Evolutionary conservation across 164 flowering plant species (phyloP).

Genomic region (Nymphaea colorata): DNA sequence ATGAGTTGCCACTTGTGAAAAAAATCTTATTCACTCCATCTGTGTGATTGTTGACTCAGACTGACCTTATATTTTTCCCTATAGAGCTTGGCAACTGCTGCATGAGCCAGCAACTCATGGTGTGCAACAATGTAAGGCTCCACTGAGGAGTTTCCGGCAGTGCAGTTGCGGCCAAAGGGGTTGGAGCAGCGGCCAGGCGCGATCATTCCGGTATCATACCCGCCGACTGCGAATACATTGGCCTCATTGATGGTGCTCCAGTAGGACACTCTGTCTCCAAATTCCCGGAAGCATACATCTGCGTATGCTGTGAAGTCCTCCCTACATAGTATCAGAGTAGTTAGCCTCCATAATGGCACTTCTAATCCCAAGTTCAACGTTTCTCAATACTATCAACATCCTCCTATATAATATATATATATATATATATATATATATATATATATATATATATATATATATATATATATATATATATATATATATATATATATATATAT

Average conservation of each 20-base stretch:
- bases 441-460: too few relatives aligned
- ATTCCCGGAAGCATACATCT: constrained; percentile 35
- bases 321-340: constrained; percentile 9
- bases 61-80: constrained; percentile 24
- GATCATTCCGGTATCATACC: constrained; percentile 19
- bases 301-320: constrained; percentile 32
- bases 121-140: constrained; percentile 42
- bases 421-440: too few relatives aligned
- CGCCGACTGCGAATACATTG: constrained; percentile 17
- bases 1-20: too few relatives aligned
- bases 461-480: too few relatives aligned
- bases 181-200: constrained; percentile 38
- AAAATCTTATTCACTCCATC: too few relatives aligned
- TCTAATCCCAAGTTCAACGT: background rate
- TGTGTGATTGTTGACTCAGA: too few relatives aligned
- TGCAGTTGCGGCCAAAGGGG: constrained; percentile 21
- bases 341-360: background rate
- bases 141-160: constrained; percentile 32
- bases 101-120: constrained; percentile 36
- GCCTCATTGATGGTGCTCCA: constrained; percentile 49
- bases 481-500: too few relatives aligned
- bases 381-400: constrained; percentile 13
- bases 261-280: constrained; percentile 38
- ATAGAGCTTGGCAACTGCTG: constrained; percentile 29
- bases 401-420: too few relatives aligned